A percentile compares a stretch with the other conserved stretches of the same genome.
phyloP scores from a whole-genome alignment of 192 early-diverging fungal genomes.

The Glomus cerebriforme region DNA sequence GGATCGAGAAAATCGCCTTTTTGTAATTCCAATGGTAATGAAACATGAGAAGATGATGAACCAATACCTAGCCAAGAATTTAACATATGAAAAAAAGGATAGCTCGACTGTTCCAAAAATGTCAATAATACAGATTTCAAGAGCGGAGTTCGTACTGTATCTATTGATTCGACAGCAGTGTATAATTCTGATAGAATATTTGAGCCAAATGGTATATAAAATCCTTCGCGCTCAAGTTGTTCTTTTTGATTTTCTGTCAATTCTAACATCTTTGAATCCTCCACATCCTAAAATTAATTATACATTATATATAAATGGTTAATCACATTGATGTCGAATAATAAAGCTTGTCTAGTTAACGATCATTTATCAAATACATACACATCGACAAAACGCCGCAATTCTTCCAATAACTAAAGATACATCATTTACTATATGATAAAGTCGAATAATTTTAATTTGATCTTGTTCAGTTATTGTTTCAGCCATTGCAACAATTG shows the following conservation, averaged over 20 bases:
- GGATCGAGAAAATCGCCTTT: constrained; percentile 20
- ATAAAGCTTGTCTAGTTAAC: not conserved
- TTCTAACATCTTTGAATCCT: not conserved
- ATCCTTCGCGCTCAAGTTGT: constrained; percentile 28
- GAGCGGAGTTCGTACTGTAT: constrained; percentile 12
- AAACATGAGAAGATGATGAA: not conserved
- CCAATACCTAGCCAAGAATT: constrained; percentile 38
- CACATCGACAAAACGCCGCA: constrained; percentile 32
- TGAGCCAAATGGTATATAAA: constrained; percentile 41
- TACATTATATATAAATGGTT: not conserved
- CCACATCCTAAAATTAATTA: constrained; percentile 12
- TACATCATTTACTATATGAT: constrained; percentile 31
- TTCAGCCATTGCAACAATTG: constrained; percentile 29
- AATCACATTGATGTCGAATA: not conserved
- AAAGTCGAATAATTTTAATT: constrained; percentile 34
- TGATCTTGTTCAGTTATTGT: not conserved
- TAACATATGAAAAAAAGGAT: constrained; percentile 39
- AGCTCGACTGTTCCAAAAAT: constrained; percentile 34
- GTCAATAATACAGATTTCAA: constrained; percentile 36
- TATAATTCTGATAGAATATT: constrained; percentile 36
- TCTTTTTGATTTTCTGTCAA: constrained; percentile 5
- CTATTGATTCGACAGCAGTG: constrained; percentile 17
- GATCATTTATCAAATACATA: not conserved
- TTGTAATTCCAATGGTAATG: not conserved
- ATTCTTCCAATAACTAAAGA: constrained; percentile 36